Base-by-base conservation (phyloP, 352 stramenopile genomes). In the Hyaloperonospora brassicae region DNA sequence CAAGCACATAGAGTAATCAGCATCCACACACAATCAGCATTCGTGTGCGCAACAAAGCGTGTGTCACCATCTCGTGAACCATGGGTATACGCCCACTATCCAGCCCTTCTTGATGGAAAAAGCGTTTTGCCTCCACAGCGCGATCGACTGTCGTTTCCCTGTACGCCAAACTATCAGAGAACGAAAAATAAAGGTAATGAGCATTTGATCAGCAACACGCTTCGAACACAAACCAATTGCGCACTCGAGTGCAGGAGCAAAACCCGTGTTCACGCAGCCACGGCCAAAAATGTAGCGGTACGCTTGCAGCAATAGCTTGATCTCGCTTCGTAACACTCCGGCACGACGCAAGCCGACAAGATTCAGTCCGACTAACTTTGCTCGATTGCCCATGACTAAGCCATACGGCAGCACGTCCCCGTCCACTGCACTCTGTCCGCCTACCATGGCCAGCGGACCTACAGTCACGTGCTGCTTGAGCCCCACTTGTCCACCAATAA, bases 401-500 rank as follows among this genome's bases (percentile, higher is more conserved):
- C 83, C 80, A 53, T 85, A 93, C 2, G 83, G 80, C n/a, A 93
- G 51, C 36, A 93, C 79, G 41, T 93, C 80, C 9, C 73, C 79
- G 50, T 91, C 81, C n/a, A 93, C 74, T 9, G 83, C 83, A 55
- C 83, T 93, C 24, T 84, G 76, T 12, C 80, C 83, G 6, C 83
- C 83, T 25, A 93, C 52, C 83, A 93, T 93, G 11, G 79, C 80
- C 21, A 89, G 56, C 5, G 66, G 70, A 21, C 83, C 83, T 2
- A 93, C 64, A 22, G 72, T 79, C 34, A 89, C 72, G 51, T 85
- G 63, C 60, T 93, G 83, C 62, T 91, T 89, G 41, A 93, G 59
- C 0, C 83, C 80, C 23, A 85, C 80, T 49, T 89, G 80, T 24
- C 83, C 83, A 17, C 83, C 80, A 35, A 93, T 73, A 52, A 91